Evolutionary conservation across 768 basidiomycete genomes (phyloP), one percentile per base, ranked within the genome.

Genomic region (Kwoniella bestiolae): DNA sequence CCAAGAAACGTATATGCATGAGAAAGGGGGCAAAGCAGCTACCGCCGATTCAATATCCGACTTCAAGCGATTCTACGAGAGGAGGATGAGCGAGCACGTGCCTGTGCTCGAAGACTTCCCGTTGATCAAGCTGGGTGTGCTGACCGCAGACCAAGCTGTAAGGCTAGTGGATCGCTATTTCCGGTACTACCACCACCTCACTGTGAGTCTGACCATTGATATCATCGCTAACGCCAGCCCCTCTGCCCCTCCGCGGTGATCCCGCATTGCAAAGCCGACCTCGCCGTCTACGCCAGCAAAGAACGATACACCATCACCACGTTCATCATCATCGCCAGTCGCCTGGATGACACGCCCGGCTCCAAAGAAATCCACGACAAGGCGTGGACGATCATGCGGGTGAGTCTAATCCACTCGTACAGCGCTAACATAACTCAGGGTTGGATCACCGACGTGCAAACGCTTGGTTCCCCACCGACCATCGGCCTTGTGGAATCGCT

Each of bases 241-340:
- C 75, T 77, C 68, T 70, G 72, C 6, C 73, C 73, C 0, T 64
- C 71, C 5, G 50, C 65, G 2, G 66, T 65, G 25, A 73, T 80
- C 6, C 77, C 79, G 0, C 31, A 53, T 23, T 72, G 64, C 6
- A 62, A 56, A 7, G 74, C 71, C 14, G 69, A 74, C 35, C 61
- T 78, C 8, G 71, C 69, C 3, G 49, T 51, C 2, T 80, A 76
- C 49, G 77, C 79, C 0, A 60, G 57, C 12, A 74, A 72, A 23
- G 76, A 77, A 58, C 49, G 71, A 25, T 75, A 77, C 44, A 62
- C 75, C 26, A 60, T 77, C 6, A 67, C 77, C 16, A 76, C 74
- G 1, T 74, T 72, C 57, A 73, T 80, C 63, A 77, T 80, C 52
- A 77, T 80, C 29, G 73, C 75, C 16, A 80, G 79, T 56, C 64